Conservation (phyloP, 371 early-diverging fungal species). For the Capniomyces stellatus region DNA sequence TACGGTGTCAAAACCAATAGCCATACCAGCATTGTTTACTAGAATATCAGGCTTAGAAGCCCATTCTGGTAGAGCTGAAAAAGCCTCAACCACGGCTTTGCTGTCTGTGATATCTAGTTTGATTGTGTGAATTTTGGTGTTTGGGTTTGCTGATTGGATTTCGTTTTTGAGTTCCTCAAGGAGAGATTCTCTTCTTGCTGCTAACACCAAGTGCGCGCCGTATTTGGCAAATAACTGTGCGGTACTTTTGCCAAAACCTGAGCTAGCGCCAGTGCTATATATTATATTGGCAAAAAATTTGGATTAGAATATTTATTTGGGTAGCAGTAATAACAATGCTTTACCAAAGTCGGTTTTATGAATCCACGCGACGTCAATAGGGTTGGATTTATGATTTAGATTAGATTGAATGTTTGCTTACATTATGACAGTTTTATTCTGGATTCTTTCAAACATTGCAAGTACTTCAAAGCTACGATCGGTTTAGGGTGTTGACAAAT, state of each 20-base stretch:
- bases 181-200: neutral
- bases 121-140: neutral
- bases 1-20: slow-evolving; percentile 61
- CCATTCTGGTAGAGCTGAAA: slow-evolving; percentile 25
- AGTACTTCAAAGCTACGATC: too few relatives aligned
- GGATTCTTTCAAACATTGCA: neutral
- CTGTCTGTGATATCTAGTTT: neutral
- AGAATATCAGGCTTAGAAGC: slow-evolving; percentile 50
- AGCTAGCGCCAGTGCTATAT: neutral
- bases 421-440: neutral
- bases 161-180: neutral
- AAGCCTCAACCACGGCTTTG: neutral
- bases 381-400: too few relatives aligned
- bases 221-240: neutral
- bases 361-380: too few relatives aligned
- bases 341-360: too few relatives aligned
- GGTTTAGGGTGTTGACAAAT: too few relatives aligned
- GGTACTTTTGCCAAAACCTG: neutral
- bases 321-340: too few relatives aligned
- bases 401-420: too few relatives aligned
- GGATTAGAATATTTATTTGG: too few relatives aligned
- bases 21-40: slow-evolving; percentile 63
- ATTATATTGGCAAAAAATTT: too few relatives aligned
- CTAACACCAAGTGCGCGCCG: neutral
- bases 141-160: neutral